phyloP scores from a whole-genome alignment of 164 flowering plant species.

The Litsea cubeba region DNA sequence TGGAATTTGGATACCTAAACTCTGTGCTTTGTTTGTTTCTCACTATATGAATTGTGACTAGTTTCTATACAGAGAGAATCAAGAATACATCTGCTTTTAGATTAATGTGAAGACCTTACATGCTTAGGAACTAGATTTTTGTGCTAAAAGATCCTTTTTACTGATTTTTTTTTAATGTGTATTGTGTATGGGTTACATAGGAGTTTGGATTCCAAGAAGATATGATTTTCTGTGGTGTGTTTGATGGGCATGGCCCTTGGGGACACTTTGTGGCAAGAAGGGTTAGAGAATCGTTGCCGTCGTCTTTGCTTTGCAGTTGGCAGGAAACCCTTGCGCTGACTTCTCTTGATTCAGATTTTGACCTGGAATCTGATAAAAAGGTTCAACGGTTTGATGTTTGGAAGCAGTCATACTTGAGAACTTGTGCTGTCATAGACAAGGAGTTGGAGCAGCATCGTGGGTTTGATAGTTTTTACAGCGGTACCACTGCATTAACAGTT shows the following conservation, averaged over 20 bases:
- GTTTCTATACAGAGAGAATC: too few species aligned
- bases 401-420: conserved; percentile 63
- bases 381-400: conserved; percentile 46
- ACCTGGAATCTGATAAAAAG: conserved; percentile 32
- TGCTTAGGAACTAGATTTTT: background rate
- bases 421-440: conserved; percentile 68
- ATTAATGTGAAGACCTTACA: background rate
- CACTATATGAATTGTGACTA: too few species aligned
- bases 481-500: conserved; percentile 74
- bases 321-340: conserved; percentile 54
- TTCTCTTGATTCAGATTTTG: conserved; percentile 29
- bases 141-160: too few species aligned
- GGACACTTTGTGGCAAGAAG: conserved; percentile 76
- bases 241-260: conserved; percentile 96
- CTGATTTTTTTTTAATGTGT: background rate
- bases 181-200: conserved; percentile 24
- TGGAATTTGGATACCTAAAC: too few species aligned
- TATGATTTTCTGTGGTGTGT: conserved; percentile 80
- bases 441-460: conserved; percentile 51
- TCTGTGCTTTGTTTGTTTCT: too few species aligned
- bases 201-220: conserved; percentile 86
- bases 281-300: conserved; percentile 62
- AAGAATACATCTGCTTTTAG: too few species aligned
- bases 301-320: conserved; percentile 65
- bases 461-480: conserved; percentile 69